Conservation (phyloP, 176 grass and related monocot species). For the Bothriochloa decipiens region DNA sequence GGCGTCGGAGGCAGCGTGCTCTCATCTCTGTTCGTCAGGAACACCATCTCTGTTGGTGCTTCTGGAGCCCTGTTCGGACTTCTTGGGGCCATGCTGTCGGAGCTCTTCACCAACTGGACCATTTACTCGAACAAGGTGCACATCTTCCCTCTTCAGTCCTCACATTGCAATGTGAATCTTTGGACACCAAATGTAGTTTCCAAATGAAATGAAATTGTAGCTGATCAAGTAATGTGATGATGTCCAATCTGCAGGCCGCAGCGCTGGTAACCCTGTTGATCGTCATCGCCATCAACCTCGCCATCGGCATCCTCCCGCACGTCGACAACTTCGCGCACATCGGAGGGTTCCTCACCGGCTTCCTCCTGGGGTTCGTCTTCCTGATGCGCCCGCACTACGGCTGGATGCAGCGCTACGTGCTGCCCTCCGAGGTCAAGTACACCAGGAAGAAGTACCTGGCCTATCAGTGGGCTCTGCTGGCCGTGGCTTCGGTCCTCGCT, state of each 20-base stretch:
- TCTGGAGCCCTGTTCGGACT: conserved; percentile 93
- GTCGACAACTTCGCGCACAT: conserved; percentile 96
- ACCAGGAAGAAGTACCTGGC: conserved; percentile 67
- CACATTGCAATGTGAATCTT: neutral
- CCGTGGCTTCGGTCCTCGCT: conserved; percentile 49
- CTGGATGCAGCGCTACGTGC: conserved; percentile 68
- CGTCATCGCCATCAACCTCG: conserved; percentile 77
- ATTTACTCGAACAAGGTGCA: conserved; percentile 94
- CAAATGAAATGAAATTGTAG: neutral
- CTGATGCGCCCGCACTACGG: conserved; percentile 76
- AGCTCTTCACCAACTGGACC: conserved; percentile 97
- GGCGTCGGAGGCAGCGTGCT: conserved; percentile 83
- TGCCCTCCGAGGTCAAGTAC: conserved; percentile 56
- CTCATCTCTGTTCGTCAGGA: conserved; percentile 82
- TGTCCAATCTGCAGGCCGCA: conserved; percentile 49
- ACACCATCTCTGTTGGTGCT: conserved; percentile 86
- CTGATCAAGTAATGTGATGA: neutral
- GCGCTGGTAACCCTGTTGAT: conserved; percentile 75
- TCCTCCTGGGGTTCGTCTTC: conserved; percentile 85
- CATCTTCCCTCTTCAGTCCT: neutral
- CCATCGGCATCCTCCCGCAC: conserved; percentile 84
- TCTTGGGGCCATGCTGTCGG: conserved; percentile 92
- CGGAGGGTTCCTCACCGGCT: conserved; percentile 82
- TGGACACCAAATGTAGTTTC: neutral
- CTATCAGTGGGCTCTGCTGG: conserved; percentile 67